Base-by-base conservation (phyloP, 2,329 filamentous ascomycete genomes). In the Penicillium corylophilum region DNA sequence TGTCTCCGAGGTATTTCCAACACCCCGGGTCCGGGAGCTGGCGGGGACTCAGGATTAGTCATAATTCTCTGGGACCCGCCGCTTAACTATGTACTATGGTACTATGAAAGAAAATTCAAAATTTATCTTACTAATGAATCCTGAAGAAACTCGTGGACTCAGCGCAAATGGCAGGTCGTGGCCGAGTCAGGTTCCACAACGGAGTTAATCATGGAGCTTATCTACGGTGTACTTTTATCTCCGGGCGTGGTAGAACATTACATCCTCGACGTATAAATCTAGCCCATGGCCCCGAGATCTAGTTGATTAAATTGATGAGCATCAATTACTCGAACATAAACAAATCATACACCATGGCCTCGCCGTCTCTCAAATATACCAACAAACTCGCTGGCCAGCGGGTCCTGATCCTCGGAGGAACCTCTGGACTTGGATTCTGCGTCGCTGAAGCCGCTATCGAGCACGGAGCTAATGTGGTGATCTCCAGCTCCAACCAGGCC, bases 331-430 rank as follows among this genome's bases (percentile, higher is more conserved):
- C 13, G 13, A 31, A 8, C n/a, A 18, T 28, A 5, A 3, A n/a
- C 18, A 33, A 33, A 13, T 13, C 15, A 43, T 15, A 31, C 24
- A 44, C 12, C 20, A 52, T 51, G 54, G 26, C 46, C 10, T 23
- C 51, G 2, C 40, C 31, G n/a, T 35, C 45, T 16, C n/a, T 36
- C 13, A 55, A 57, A 35, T 53, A 57, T 46, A 53, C 50, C 44
- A 48, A 48, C 50, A 58, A 58, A 28, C 55, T 58, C 16, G 53
- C 43, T 24, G 35, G 48, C 43, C 50, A 59, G 24, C 75, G 73
- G 29, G 67, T 82, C 48, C 71, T 83, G 48, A 66, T 83, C 55
- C 69, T 82, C 22, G 81, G 80, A 18, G 79, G 78, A 35, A 77
- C 76, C 39, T 72, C 74, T 40, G 80, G 81, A 48, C 76, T 83